Conservation (phyloP, 2,329 filamentous ascomycete species). For the Huntiella abstrusa region DNA sequence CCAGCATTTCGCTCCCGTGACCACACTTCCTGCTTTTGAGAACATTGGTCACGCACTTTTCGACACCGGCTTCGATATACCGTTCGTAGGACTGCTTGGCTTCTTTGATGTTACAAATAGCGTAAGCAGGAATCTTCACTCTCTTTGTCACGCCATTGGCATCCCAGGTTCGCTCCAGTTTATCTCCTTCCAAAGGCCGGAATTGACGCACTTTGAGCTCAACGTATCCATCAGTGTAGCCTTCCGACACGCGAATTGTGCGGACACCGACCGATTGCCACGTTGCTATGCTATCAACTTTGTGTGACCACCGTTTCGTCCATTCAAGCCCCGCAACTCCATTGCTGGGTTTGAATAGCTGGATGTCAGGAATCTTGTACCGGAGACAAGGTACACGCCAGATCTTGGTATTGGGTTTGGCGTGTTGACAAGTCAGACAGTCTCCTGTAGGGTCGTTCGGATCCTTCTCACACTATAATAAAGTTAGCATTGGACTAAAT, state of each 20-base stretch:
- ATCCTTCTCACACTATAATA: constrained; percentile 32
- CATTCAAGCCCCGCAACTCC: constrained; percentile 40
- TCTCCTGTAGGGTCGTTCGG: constrained; percentile 26
- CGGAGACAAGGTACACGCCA: constrained; percentile 37
- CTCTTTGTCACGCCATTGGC: constrained; percentile 24
- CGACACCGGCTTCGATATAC: constrained; percentile 31
- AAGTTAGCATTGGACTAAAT: constrained; percentile 3
- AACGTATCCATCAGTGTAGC: constrained; percentile 30
- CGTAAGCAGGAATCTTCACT: constrained; percentile 35
- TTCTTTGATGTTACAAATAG: constrained; percentile 34
- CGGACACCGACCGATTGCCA: constrained; percentile 35
- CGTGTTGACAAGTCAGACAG: constrained; percentile 35
- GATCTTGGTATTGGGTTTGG: constrained; percentile 26
- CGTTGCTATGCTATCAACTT: constrained; percentile 33
- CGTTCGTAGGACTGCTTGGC: constrained; percentile 28
- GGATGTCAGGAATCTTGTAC: constrained; percentile 41
- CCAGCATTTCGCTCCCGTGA: constrained; percentile 22
- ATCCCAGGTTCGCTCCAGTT: constrained; percentile 34
- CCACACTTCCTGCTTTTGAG: constrained; percentile 14
- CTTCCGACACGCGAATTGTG: constrained; percentile 32
- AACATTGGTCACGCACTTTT: constrained; percentile 27
- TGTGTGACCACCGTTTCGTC: constrained; percentile 38
- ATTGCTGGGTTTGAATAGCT: constrained; percentile 34
- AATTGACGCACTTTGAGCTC: constrained; percentile 34
- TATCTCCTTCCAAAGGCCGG: constrained; percentile 35